Conservation (phyloP, 2,329 filamentous ascomycete genomes). For the Xylogone sp. region DNA sequence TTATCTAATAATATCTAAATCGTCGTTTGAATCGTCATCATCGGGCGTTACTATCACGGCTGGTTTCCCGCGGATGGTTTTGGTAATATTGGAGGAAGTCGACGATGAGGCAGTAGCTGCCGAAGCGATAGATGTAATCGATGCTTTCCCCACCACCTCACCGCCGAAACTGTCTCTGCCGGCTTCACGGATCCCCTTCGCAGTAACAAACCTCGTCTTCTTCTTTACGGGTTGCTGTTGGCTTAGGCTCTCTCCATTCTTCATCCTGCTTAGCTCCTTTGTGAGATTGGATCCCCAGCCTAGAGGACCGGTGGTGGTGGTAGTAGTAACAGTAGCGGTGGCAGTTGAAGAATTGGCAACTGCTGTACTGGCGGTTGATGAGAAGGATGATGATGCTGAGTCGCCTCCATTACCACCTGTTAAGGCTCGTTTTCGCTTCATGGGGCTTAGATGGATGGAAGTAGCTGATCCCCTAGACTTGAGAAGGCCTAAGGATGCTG, state of each 20-base stretch:
- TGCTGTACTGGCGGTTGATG: neutral
- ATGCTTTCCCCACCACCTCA: constrained; percentile 31
- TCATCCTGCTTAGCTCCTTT: constrained; percentile 58
- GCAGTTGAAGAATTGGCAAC: constrained; percentile 2
- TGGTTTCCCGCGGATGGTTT: too few species aligned
- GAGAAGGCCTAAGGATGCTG: constrained; percentile 41
- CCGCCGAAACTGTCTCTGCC: constrained; percentile 68
- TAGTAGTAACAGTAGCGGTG: constrained; percentile 15
- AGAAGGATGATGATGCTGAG: neutral
- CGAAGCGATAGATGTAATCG: constrained; percentile 1
- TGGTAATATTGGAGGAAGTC: too few species aligned
- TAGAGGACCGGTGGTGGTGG: constrained; percentile 22
- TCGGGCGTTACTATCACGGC: neutral
- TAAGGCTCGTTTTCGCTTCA: constrained; percentile 55
- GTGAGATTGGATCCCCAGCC: constrained; percentile 56
- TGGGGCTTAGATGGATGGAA: constrained; percentile 52
- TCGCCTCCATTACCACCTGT: constrained; percentile 9
- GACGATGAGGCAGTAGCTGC: neutral
- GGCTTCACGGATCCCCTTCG: constrained; percentile 73
- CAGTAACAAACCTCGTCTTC: constrained; percentile 77
- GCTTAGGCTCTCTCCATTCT: constrained; percentile 50
- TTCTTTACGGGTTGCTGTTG: constrained; percentile 49
- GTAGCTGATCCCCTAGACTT: constrained; percentile 27
- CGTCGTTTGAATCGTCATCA: neutral
- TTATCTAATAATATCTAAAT: neutral